Percentiles rank a stretch among this genome's conserved stretches.
Conservation (phyloP, 768 basidiomycete species). For the Dendrothele bispora region DNA sequence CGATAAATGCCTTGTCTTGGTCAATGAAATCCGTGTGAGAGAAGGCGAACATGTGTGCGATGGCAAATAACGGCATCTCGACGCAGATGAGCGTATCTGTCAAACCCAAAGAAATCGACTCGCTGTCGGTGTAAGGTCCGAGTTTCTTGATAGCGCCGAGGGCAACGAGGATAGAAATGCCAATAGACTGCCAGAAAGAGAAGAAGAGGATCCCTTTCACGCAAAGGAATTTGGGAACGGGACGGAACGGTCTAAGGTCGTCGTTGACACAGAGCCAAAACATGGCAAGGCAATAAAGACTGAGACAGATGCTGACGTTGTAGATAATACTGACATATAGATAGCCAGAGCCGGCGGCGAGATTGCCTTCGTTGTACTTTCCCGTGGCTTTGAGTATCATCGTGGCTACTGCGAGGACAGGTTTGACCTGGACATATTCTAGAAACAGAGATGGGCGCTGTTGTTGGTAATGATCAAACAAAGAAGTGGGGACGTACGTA, state of each 20-base stretch:
- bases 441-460: slow-evolving; percentile 8
- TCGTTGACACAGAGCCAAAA: slow-evolving; percentile 94
- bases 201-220: slow-evolving; percentile 99
- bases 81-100: slow-evolving; percentile 91
- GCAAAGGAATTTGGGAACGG: slow-evolving; percentile 96
- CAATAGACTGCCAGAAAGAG: slow-evolving; percentile 96
- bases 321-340: slow-evolving; percentile 88
- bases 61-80: slow-evolving; percentile 97
- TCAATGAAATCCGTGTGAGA: slow-evolving; percentile 87
- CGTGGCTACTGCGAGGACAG: slow-evolving; percentile 80
- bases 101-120: slow-evolving; percentile 88
- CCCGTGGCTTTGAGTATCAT: slow-evolving; percentile 84
- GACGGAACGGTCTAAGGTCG: slow-evolving; percentile 89
- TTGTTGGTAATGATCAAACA: not conserved
- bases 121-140: slow-evolving; percentile 84
- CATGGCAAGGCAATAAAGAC: slow-evolving; percentile 89
- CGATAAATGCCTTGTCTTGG: slow-evolving; percentile 59
- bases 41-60: slow-evolving; percentile 95
- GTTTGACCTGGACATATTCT: slow-evolving; percentile 99
- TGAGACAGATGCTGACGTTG: slow-evolving; percentile 78
- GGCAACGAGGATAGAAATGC: slow-evolving; percentile 86
- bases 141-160: slow-evolving; percentile 72
- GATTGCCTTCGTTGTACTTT: slow-evolving; percentile 88
- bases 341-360: slow-evolving; percentile 84
- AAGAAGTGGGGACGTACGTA: slow-evolving; percentile 55